These are phyloP conservation scores for Albatrellus sp. DNA, from an alignment of 1,284 basidiomycete species.

Conservation along the genomic window DNA sequence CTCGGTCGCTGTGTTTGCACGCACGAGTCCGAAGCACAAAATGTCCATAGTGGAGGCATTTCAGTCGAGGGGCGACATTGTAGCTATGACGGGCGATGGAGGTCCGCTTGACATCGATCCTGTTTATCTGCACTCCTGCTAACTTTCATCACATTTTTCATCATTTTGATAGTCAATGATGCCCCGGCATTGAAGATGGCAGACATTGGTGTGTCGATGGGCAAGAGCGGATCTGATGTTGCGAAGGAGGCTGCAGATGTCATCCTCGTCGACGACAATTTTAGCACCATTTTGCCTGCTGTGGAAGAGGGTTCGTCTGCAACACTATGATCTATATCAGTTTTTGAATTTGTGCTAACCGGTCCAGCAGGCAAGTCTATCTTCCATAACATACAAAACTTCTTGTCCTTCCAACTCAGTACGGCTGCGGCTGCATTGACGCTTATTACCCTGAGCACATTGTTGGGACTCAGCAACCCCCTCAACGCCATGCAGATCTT, in stretches of 20 bases:
- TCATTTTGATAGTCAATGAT: constrained; percentile 66
- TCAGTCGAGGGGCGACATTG: constrained; percentile 78
- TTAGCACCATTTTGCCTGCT: constrained; percentile 86
- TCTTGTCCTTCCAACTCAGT: constrained; percentile 92
- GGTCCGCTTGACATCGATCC: background rate
- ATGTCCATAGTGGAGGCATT: constrained; percentile 94
- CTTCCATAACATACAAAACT: constrained; percentile 98
- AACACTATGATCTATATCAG: background rate
- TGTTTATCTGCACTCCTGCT: background rate
- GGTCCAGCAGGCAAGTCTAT: constrained; percentile 72
- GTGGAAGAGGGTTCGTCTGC: constrained; percentile 76
- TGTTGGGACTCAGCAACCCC: constrained; percentile 82
- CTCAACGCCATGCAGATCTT: constrained; percentile 98
- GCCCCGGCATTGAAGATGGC: constrained; percentile 96
- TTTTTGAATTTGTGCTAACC: background rate
- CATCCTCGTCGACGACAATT: constrained; percentile 96
- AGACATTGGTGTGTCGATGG: constrained; percentile 97
- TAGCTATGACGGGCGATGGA: constrained; percentile 97
- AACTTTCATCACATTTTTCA: too few species aligned
- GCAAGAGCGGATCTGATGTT: constrained; percentile 92
- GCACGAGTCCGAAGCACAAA: constrained; percentile 94
- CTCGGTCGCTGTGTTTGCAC: constrained; percentile 78
- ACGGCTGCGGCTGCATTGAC: constrained; percentile 91
- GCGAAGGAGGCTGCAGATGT: constrained; percentile 97
- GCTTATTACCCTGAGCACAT: constrained; percentile 89